Evolutionary conservation across 352 stramenopile species (phyloP), one percentile per base, ranked within the genome.

Genomic region (Pythium scleroteichum): DNA sequence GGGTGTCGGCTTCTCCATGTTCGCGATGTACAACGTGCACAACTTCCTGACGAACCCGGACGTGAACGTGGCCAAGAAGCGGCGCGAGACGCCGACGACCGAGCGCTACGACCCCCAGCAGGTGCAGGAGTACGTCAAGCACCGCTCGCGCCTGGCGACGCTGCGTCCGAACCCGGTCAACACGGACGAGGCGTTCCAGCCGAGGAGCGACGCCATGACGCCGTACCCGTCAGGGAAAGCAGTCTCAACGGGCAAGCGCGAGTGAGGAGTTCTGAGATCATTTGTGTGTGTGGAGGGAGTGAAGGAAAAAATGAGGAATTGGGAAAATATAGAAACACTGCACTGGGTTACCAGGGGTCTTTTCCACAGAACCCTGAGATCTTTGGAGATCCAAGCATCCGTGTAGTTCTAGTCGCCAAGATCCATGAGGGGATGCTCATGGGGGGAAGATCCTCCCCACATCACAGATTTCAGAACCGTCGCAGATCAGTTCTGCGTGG

Each of bases 31-130:
- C 61, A 66, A 62, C 19, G 56, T 76, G 22, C 63, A 71, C 59
- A 73, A 75, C 24, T 50, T 80, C 9, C 19, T 57, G 23, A 24
- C 29, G 33, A 77, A 80, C 46, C 72, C 72, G 22, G 72, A 77
- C 17, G 38, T 80, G 0, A 66, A 60, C 35, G 0, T 80, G 26
- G 53, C 59, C 33, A 77, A 73, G 49, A 17, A n/a, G 23, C 69
- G 69, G 10, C 69, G 72, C 29, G 66, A 80, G 55, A 78, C 69
- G 20, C 66, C 62, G 1, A 61, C 59, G 41, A 48, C 58, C 33
- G 62, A 73, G 24, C 68, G 72, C 2, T 66, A 71, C 32, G 62
- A 73, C 3, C 62, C 62, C 0, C 52, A 75, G 44, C 49, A 80
- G 29, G 56, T 50, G 16, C 35, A 66, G 13, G 26, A 60, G 59